A percentile compares a stretch with the other conserved stretches of the same genome.
Conservation (phyloP, 2,329 filamentous ascomycete genomes). For the Exophiala aquamarina region DNA sequence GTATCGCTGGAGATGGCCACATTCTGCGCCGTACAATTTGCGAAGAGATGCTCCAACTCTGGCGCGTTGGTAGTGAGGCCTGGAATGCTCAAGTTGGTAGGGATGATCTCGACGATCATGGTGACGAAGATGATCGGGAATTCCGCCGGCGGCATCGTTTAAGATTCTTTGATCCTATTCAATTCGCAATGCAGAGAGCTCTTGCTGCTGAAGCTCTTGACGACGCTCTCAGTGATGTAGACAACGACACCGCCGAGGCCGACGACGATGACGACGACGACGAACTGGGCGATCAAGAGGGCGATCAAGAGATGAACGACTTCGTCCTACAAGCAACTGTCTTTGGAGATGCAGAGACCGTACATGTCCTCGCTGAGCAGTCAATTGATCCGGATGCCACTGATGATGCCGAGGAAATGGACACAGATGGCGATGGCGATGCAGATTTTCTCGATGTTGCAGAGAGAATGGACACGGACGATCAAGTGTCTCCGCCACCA, state of each 20-base stretch:
- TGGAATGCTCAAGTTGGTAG: constrained; percentile 75
- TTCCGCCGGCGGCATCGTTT: constrained; percentile 41
- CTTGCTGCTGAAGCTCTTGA: constrained; percentile 42
- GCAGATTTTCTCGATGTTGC: constrained; percentile 72
- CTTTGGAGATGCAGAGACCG: constrained; percentile 18
- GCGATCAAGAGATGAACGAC: constrained; percentile 22
- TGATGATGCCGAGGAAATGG: constrained; percentile 44
- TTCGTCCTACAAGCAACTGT: constrained; percentile 18
- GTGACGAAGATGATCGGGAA: constrained; percentile 55
- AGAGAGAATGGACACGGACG: constrained; percentile 76
- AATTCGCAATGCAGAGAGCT: constrained; percentile 37
- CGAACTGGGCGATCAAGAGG: constrained; percentile 24
- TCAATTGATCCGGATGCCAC: constrained; percentile 32
- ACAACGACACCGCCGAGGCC: constrained; percentile 47
- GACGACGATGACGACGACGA: constrained; percentile 35
- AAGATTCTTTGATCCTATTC: constrained; percentile 41
- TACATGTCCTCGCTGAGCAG: constrained; percentile 14
- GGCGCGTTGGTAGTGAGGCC: constrained; percentile 81
- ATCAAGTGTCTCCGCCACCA: constrained; percentile 65
- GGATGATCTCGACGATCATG: constrained; percentile 79
- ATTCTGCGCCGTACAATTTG: constrained; percentile 81
- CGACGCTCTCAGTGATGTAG: constrained; percentile 36
- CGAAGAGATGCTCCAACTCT: constrained; percentile 84
- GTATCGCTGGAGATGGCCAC: constrained; percentile 74
- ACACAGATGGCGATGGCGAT: constrained; percentile 45